A percentile compares a stretch with the other conserved stretches of the same genome.
These are phyloP conservation scores for Ganoderma lucidum DNA, from an alignment of 1,284 basidiomycete genomes.

Conservation along the genomic window DNA sequence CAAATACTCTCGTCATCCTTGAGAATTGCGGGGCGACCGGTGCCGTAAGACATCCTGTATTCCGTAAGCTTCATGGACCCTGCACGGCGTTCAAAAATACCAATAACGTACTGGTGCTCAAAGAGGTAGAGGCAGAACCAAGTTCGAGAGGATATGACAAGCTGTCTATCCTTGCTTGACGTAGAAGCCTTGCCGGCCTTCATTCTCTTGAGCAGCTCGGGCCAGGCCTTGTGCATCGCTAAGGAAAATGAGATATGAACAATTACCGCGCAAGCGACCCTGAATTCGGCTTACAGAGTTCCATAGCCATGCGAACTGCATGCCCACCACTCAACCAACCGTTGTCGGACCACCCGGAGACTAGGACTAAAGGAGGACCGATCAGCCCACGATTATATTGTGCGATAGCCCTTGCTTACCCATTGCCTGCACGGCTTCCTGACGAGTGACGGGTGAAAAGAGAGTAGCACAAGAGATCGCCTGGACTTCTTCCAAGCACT, in stretches of 20 bases:
- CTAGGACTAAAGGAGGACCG: conserved; percentile 62
- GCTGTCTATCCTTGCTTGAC: conserved; percentile 73
- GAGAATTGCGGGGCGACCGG: conserved; percentile 89
- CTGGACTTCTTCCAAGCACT: conserved; percentile 84
- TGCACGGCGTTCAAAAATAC: neutral
- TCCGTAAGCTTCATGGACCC: neutral
- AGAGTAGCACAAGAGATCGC: conserved; percentile 85
- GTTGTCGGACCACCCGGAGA: conserved; percentile 91
- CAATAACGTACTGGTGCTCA: conserved; percentile 82
- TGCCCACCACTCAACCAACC: conserved; percentile 93
- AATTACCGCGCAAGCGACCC: neutral
- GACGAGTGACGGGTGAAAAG: conserved; percentile 82
- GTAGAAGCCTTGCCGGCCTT: conserved; percentile 66
- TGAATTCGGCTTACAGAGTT: conserved; percentile 70
- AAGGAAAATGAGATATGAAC: conserved; percentile 10
- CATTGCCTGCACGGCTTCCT: conserved; percentile 92
- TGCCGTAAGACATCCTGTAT: conserved; percentile 84
- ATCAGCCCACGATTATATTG: conserved; percentile 24
- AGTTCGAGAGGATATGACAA: conserved; percentile 82
- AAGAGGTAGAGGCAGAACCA: conserved; percentile 94
- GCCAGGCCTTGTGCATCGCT: conserved; percentile 93
- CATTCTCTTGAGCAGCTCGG: conserved; percentile 79
- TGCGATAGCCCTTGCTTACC: conserved; percentile 54
- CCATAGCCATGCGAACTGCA: conserved; percentile 93
- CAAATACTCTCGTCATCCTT: conserved; percentile 91